Conservation (phyloP, 257 asterid genomes). For the Penstemon eatonii region DNA sequence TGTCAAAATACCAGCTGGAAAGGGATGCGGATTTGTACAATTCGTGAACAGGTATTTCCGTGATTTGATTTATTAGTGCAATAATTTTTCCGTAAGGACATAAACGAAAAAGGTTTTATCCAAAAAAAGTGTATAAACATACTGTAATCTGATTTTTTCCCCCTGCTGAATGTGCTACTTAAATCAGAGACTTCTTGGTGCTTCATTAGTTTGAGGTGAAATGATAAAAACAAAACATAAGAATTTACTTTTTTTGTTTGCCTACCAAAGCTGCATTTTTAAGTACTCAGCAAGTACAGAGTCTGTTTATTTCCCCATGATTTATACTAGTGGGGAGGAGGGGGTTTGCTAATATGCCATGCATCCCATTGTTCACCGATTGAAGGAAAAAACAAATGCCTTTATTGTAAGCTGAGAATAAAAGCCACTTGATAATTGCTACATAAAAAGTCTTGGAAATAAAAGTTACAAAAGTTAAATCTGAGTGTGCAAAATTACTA, state of each 20-base stretch:
- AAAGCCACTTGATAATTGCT: neutral
- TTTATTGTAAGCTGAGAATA: neutral
- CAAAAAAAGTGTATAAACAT: neutral
- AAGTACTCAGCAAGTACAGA: neutral
- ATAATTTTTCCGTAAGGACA: neutral
- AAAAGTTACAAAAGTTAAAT: neutral
- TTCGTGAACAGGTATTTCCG: constrained; percentile 56
- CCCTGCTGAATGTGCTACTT: constrained; percentile 8
- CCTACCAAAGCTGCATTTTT: neutral
- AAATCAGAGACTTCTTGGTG: neutral
- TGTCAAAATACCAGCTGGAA: constrained; percentile 59
- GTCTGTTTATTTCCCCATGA: neutral
- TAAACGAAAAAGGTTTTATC: neutral
- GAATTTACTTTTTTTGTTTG: neutral
- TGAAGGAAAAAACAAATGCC: neutral
- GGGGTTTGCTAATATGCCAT: neutral
- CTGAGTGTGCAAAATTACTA: no score
- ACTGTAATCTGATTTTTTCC: neutral
- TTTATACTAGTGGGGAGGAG: neutral
- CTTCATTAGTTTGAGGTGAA: constrained; percentile 2
- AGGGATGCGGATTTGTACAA: constrained; percentile 70
- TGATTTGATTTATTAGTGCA: constrained; percentile 14
- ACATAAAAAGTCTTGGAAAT: constrained; percentile 5
- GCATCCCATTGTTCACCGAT: neutral
- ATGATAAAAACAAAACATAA: neutral